phyloP scores from a whole-genome alignment of 768 basidiomycete genomes.

The Coprinopsis strossmayeri region DNA sequence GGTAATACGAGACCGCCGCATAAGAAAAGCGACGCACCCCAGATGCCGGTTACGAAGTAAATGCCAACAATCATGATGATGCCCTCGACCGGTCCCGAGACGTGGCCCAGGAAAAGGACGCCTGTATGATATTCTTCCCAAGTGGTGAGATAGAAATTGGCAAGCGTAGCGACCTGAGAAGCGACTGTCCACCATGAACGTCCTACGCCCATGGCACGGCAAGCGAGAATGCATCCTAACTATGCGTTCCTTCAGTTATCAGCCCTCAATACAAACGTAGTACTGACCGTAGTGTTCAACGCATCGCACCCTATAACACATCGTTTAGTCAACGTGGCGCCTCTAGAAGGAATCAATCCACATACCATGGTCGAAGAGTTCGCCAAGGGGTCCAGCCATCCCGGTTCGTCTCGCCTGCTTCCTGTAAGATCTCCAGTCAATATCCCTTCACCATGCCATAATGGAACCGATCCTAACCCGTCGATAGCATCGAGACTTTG shows the following conservation, averaged over 20 bases:
- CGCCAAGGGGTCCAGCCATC: slow-evolving; percentile 96
- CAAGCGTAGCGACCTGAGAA: slow-evolving; percentile 69
- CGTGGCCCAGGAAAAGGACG: slow-evolving; percentile 82
- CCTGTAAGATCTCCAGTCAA: slow-evolving; percentile 32
- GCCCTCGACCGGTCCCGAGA: slow-evolving; percentile 95
- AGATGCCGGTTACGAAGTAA: slow-evolving; percentile 72
- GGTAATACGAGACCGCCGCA: not conserved
- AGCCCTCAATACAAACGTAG: not conserved
- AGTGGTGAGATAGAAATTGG: slow-evolving; percentile 78
- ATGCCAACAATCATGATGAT: slow-evolving; percentile 80
- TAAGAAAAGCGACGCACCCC: slow-evolving; percentile 36
- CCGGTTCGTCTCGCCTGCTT: slow-evolving; percentile 95
- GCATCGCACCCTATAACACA: slow-evolving; percentile 70
- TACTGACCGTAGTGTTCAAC: slow-evolving; percentile 83
- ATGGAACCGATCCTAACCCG: too few relatives aligned
- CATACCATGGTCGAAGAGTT: slow-evolving; percentile 96
- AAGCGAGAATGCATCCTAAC: slow-evolving; percentile 82
- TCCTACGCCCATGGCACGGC: slow-evolving; percentile 84
- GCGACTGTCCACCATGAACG: slow-evolving; percentile 97
- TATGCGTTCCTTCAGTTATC: slow-evolving; percentile 21
- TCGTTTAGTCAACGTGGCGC: not conserved
- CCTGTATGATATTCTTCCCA: slow-evolving; percentile 90
- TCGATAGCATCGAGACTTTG: slow-evolving; percentile 88
- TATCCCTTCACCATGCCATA: too few relatives aligned
- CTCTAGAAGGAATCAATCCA: not conserved